These are phyloP conservation scores for Microbotryum intermedium DNA, from an alignment of 1,284 basidiomycete genomes.

Conservation along the genomic window DNA sequence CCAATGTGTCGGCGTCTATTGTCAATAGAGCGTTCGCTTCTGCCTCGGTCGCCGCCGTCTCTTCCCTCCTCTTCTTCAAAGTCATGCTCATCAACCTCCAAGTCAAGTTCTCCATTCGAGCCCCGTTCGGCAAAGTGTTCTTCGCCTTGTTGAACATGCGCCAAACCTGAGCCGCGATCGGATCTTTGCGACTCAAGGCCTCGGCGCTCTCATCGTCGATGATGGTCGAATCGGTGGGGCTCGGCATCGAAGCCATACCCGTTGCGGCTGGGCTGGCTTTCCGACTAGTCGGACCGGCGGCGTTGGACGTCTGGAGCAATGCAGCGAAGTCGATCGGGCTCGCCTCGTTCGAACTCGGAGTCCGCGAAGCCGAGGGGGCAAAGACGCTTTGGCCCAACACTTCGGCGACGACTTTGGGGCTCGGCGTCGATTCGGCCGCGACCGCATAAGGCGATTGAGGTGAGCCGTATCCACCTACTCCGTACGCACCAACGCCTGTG, in stretches of 20 bases:
- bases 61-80: slow-evolving; percentile 59
- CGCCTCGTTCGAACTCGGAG: slow-evolving; percentile 5
- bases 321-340: slow-evolving; percentile 8
- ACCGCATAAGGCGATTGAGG: slow-evolving; percentile 4
- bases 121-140: slow-evolving; percentile 76
- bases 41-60: slow-evolving; percentile 13
- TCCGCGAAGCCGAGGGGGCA: background rate
- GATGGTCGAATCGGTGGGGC: slow-evolving; percentile 16
- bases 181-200: slow-evolving; percentile 52
- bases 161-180: slow-evolving; percentile 91
- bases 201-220: slow-evolving; percentile 30
- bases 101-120: slow-evolving; percentile 92
- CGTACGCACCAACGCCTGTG: slow-evolving; percentile 12
- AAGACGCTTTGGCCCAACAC: slow-evolving; percentile 21
- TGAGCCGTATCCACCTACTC: slow-evolving; percentile 18
- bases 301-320: background rate
- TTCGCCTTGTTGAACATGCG: slow-evolving; percentile 89
- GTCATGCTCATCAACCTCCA: slow-evolving; percentile 98
- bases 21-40: background rate
- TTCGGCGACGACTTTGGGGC: slow-evolving; percentile 18
- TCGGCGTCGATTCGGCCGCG: slow-evolving; percentile 8
- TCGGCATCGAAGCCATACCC: background rate
- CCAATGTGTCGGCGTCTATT: background rate
- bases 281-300: background rate
- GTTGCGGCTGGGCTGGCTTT: background rate